Conservation (phyloP, 139 green algal genomes). For the Desmodesmus armatus region DNA sequence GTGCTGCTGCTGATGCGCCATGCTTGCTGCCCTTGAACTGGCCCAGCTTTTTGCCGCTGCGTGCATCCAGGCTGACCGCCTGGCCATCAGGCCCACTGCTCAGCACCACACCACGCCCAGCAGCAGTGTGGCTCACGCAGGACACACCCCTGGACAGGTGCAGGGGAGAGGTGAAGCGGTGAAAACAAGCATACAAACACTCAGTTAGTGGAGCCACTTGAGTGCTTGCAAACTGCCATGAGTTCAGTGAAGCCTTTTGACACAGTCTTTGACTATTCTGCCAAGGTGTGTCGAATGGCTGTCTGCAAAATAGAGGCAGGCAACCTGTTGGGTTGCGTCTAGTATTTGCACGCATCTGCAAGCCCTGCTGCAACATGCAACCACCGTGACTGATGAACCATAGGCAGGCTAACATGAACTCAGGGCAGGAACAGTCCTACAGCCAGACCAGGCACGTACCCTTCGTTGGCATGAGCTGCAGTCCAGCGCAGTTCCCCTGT, state of each 20-base stretch:
- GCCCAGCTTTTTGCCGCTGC: constrained; percentile 19
- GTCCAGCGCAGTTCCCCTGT: constrained; percentile 69
- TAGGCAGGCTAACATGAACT: too few relatives aligned
- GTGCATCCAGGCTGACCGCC: constrained; percentile 31
- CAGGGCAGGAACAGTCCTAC: too few relatives aligned
- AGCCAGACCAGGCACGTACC: too few relatives aligned
- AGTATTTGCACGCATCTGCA: too few relatives aligned
- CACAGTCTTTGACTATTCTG: too few relatives aligned
- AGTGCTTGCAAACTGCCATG: too few relatives aligned
- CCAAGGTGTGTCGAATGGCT: too few relatives aligned
- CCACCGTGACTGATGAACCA: too few relatives aligned
- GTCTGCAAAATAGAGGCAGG: too few relatives aligned
- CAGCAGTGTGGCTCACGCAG: constrained; percentile 37
- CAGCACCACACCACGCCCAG: constrained; percentile 24
- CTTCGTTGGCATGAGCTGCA: constrained; percentile 58
- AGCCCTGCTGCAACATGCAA: too few relatives aligned
- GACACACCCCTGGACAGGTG: constrained; percentile 54
- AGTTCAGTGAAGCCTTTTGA: too few relatives aligned
- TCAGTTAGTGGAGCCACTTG: background rate
- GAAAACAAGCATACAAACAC: background rate
- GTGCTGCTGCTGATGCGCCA: constrained; percentile 49
- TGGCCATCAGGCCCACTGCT: constrained; percentile 32
- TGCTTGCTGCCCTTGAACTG: constrained; percentile 69
- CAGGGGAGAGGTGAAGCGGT: background rate
- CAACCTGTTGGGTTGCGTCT: too few relatives aligned